phyloP scores from a whole-genome alignment of 148 eudicot genomes.

The Chenopodium quinoa region DNA sequence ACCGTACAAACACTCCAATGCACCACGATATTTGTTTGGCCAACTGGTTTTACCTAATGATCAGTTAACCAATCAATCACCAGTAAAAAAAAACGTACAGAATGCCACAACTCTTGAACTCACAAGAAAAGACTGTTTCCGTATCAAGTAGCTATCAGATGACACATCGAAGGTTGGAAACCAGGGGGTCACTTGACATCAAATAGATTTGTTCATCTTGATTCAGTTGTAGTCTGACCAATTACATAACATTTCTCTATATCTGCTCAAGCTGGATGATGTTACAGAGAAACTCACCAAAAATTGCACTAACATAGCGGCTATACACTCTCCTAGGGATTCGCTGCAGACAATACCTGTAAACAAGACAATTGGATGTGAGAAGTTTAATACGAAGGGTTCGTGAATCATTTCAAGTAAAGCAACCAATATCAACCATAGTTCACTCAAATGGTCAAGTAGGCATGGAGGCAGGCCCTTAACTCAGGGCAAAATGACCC shows the following conservation, averaged over 20 bases:
- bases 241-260: background rate
- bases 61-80: background rate
- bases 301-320: background rate
- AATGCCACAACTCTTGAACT: no score
- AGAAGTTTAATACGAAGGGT: background rate
- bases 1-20: background rate
- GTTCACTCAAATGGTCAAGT: background rate
- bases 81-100: background rate
- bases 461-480: background rate
- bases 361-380: background rate
- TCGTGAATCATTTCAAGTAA: background rate
- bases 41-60: background rate
- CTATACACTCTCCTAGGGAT: constrained; percentile 4
- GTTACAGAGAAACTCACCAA: background rate
- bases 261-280: background rate
- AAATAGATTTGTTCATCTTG: background rate
- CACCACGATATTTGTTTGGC: background rate
- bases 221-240: background rate
- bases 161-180: background rate
- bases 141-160: background rate
- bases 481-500: background rate
- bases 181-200: background rate
- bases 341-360: constrained; percentile 28
- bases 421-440: background rate
- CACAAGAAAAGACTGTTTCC: no score